Base-by-base conservation (phyloP, 352 stramenopile species). In the Elongisporangium undulatum region DNA sequence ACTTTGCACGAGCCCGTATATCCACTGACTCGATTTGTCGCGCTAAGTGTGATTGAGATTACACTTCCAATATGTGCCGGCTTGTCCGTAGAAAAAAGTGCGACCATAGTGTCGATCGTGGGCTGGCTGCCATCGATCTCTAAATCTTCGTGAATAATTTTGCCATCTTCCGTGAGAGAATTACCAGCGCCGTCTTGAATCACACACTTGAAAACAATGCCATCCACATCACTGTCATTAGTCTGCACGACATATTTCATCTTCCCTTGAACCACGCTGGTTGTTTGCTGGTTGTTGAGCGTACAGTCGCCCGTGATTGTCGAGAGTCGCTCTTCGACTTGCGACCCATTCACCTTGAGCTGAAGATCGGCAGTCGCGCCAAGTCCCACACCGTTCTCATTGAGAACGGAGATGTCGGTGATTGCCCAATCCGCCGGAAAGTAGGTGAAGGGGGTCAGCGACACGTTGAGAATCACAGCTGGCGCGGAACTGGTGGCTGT, bases 81-180 rank as follows among this genome's bases (percentile, higher is more conserved):
- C 17, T 82, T 86, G 59, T 86, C 75, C 15, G 75, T 83, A 38
- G 78, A 82, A 20, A 86, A 85, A 1, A 86, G 53, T 75, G 84
- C 80, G 58, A 86, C 81, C 16, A 86, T 66, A 15, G 72, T 62
- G 52, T 78, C 72, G 23, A 84, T 63, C 41, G 58, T 60, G 0
- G 75, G 75, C 0, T 61, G 22, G 15, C 62, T 77, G 20, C 75
- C 75, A 58, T 84, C 75, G 19, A 84, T 66, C 29, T 67, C 61
- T 16, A 64, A 59, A 10, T 61, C 50, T 16, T 49, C 41, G 62
- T 66, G 59, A 49, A 69, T 59, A 49, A 84, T 68, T 22, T 52
- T 19, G 34, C 72, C 72, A n/a, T 45, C 15, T 20, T 69, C 53
- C 10, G 66, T 58, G n/a, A 63, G 58, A 6, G 22, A 4, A 51